Evolutionary conservation across 1,284 basidiomycete species (phyloP).

Genomic region (Puccinia coronata): DNA sequence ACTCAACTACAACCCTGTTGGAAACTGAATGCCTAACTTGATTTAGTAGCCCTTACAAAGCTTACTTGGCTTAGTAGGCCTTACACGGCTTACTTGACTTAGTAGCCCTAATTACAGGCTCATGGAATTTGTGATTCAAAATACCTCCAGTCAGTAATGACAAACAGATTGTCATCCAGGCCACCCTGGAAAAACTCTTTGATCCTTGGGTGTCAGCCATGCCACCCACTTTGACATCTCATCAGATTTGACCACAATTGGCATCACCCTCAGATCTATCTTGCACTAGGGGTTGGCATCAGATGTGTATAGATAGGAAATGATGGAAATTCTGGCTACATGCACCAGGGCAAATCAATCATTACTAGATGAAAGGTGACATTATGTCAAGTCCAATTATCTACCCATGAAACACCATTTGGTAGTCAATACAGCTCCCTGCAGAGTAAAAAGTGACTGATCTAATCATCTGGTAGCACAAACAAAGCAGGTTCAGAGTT

Average conservation of each 20-base stretch:
- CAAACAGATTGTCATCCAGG: constrained; percentile 37
- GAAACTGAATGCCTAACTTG: too few relatives aligned
- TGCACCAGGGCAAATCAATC: too few relatives aligned
- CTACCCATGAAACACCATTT: too few relatives aligned
- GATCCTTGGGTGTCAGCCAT: constrained; percentile 28
- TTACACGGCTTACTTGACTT: too few relatives aligned
- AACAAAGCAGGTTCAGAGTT: too few relatives aligned
- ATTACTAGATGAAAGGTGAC: too few relatives aligned
- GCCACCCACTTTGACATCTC: constrained; percentile 36
- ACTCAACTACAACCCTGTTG: not conserved
- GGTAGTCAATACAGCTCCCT: too few relatives aligned
- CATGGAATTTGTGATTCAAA: not conserved
- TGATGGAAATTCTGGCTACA: constrained; percentile 69
- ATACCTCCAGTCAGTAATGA: constrained; percentile 7
- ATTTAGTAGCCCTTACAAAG: too few relatives aligned
- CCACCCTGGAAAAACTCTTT: constrained; percentile 34
- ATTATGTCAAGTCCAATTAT: too few relatives aligned
- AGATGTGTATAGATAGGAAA: constrained; percentile 74
- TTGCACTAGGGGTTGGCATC: constrained; percentile 71
- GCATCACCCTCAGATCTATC: constrained; percentile 65
- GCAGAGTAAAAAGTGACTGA: too few relatives aligned
- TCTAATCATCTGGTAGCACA: too few relatives aligned
- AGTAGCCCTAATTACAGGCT: not conserved
- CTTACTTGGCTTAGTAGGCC: too few relatives aligned
- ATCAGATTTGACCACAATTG: constrained; percentile 52